phyloP scores from a whole-genome alignment of 768 basidiomycete species.

The Termitomyces sp. region DNA sequence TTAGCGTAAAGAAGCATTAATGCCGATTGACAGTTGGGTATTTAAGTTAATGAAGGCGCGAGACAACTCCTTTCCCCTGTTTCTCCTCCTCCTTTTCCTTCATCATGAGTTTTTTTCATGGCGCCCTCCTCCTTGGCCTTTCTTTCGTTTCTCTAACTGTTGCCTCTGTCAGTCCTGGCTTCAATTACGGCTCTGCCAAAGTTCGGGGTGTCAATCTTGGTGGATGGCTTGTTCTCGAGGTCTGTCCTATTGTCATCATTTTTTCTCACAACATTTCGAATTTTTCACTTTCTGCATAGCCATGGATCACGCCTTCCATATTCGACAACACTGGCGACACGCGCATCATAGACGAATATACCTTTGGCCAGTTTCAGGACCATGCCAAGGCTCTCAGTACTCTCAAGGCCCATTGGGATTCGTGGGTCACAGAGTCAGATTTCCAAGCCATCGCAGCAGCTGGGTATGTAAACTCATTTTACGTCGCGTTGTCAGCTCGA shows the following conservation, averaged over 20 bases:
- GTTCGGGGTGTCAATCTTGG: conserved; percentile 85
- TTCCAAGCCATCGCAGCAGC: conserved; percentile 70
- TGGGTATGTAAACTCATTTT: conserved; percentile 38
- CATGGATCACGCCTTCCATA: conserved; percentile 75
- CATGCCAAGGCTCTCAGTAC: conserved; percentile 37
- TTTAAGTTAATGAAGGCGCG: neutral
- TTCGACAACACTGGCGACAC: conserved; percentile 62
- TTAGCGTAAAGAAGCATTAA: conserved; percentile 16
- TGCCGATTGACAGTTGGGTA: conserved; percentile 9
- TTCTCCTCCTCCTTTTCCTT: conserved; percentile 2
- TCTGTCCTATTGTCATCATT: conserved; percentile 15
- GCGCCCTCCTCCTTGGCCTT: conserved; percentile 19
- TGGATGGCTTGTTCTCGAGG: conserved; percentile 45
- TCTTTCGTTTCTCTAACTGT: conserved; percentile 24
- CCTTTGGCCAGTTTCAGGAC: conserved; percentile 63
- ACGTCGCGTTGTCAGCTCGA: conserved; percentile 1
- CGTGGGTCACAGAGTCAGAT: conserved; percentile 81
- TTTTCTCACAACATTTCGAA: neutral
- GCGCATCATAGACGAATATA: conserved; percentile 71
- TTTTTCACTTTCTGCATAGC: conserved; percentile 29
- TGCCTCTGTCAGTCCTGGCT: conserved; percentile 41
- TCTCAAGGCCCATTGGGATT: conserved; percentile 69
- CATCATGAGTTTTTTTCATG: conserved; percentile 10
- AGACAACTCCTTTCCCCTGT: neutral
- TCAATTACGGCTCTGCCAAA: conserved; percentile 67